A percentile compares a stretch with the other conserved stretches of the same genome.
phyloP scores from a whole-genome alignment of 1,284 basidiomycete genomes.

The Trichosporon ovoides region DNA sequence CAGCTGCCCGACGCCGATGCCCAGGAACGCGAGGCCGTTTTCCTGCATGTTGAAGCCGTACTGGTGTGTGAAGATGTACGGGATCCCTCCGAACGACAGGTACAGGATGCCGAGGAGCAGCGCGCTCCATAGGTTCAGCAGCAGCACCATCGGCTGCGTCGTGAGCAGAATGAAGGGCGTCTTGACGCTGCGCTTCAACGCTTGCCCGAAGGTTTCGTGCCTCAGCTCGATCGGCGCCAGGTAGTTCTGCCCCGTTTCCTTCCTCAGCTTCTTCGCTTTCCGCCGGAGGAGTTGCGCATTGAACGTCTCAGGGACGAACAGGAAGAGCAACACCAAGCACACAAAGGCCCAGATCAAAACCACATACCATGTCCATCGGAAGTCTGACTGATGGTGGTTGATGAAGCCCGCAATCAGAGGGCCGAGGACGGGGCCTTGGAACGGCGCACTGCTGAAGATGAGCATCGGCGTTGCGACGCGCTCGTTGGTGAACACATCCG shows the following conservation, averaged over 20 bases:
- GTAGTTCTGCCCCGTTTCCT: constrained; percentile 54
- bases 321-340: constrained; percentile 39
- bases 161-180: constrained; percentile 68
- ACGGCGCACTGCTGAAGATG: constrained; percentile 64
- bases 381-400: constrained; percentile 55
- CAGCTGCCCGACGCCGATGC: constrained; percentile 65
- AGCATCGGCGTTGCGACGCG: constrained; percentile 73
- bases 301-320: constrained; percentile 71
- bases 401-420: constrained; percentile 52
- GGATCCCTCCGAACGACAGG: constrained; percentile 61
- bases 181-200: constrained; percentile 57
- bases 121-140: constrained; percentile 60
- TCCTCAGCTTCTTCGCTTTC: constrained; percentile 57
- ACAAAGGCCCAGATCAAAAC: constrained; percentile 55
- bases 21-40: constrained; percentile 64
- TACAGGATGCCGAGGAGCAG: constrained; percentile 70
- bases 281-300: constrained; percentile 58
- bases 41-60: constrained; percentile 61
- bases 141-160: constrained; percentile 68
- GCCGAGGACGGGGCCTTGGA: constrained; percentile 67
- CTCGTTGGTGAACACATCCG: constrained; percentile 63
- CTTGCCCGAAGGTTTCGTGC: constrained; percentile 51
- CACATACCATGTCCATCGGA: constrained; percentile 74
- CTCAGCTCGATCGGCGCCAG: constrained; percentile 57
- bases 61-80: constrained; percentile 59